Conservation (phyloP, 1,284 basidiomycete genomes). For the Apiotrichum brassicae region DNA sequence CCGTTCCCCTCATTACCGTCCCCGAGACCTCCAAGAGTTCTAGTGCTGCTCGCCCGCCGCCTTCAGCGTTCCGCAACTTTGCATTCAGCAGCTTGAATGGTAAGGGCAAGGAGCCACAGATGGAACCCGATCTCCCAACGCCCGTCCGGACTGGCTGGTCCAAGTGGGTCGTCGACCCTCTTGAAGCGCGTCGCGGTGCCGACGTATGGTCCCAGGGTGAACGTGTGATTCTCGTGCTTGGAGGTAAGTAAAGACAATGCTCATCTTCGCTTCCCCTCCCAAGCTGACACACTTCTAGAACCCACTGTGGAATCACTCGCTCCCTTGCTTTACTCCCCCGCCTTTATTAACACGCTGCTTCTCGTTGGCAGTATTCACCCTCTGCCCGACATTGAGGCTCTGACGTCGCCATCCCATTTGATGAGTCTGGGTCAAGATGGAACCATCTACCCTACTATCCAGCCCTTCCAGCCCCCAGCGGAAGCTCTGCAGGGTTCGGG, state of each 20-base stretch:
- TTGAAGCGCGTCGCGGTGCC: slow-evolving; percentile 21
- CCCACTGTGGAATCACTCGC: slow-evolving; percentile 15
- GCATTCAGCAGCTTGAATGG: background rate
- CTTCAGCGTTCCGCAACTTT: slow-evolving; percentile 9
- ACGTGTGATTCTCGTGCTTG: slow-evolving; percentile 31
- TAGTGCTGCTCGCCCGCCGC: slow-evolving; percentile 2
- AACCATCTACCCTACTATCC: slow-evolving; percentile 32
- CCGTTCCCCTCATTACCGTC: slow-evolving; percentile 2
- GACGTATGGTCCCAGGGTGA: slow-evolving; percentile 24
- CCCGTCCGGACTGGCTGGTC: slow-evolving; percentile 10
- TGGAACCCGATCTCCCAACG: slow-evolving; percentile 1
- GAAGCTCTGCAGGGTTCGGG: background rate
- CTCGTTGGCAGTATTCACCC: slow-evolving; percentile 28
- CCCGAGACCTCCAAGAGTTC: background rate
- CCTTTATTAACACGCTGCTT: slow-evolving; percentile 30
- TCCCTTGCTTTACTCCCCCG: slow-evolving; percentile 31
- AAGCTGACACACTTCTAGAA: background rate
- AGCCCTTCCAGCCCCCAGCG: slow-evolving; percentile 22
- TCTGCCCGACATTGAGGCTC: slow-evolving; percentile 28
- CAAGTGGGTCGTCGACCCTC: slow-evolving; percentile 28
- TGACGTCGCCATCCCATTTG: slow-evolving; percentile 31
- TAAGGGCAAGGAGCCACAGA: slow-evolving; percentile 13
- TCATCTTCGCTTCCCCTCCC: background rate
- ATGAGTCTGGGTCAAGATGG: slow-evolving; percentile 15
- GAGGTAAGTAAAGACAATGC: slow-evolving; percentile 25